Percentiles rank a stretch among this genome's conserved stretches.
Evolutionary conservation across 768 basidiomycete species (phyloP).

Genomic region (Nevesoporus exiguus): DNA sequence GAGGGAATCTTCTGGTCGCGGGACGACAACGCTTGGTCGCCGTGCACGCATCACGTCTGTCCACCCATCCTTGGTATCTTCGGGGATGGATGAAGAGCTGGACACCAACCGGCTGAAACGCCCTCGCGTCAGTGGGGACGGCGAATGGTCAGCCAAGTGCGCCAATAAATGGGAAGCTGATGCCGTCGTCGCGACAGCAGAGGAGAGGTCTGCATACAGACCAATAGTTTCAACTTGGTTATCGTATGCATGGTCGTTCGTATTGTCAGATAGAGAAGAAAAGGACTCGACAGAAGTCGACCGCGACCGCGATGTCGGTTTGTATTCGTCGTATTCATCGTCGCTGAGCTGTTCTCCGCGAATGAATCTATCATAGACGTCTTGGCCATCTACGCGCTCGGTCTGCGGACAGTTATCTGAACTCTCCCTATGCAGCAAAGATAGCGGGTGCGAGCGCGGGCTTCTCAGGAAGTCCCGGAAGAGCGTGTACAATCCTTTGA

Average conservation of each 20-base stretch:
- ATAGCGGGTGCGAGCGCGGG: constrained; percentile 8
- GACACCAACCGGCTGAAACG: constrained; percentile 41
- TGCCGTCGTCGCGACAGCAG: constrained; percentile 28
- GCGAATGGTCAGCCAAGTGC: constrained; percentile 44
- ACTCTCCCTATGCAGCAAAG: constrained; percentile 7
- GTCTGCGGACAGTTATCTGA: constrained; percentile 6
- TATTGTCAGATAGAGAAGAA: constrained; percentile 28
- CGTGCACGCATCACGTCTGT: constrained; percentile 29
- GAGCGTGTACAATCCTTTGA: constrained; percentile 19
- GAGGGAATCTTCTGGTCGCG: constrained; percentile 25
- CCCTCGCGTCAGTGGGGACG: constrained; percentile 48
- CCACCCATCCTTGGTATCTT: constrained; percentile 25
- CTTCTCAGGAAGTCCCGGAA: constrained; percentile 19
- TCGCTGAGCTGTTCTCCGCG: constrained; percentile 54
- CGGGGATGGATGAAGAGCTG: constrained; percentile 13
- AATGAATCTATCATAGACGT: constrained; percentile 55
- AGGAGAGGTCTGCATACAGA: constrained; percentile 55
- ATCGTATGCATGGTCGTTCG: constrained; percentile 30
- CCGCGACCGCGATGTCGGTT: constrained; percentile 21
- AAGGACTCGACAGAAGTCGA: constrained; percentile 18
- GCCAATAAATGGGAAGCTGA: constrained; percentile 50
- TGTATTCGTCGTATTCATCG: constrained; percentile 44
- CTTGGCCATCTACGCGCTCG: constrained; percentile 31
- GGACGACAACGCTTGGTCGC: constrained; percentile 10
- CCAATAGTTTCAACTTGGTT: constrained; percentile 40